Percentiles rank a stretch among this genome's conserved stretches.
These are phyloP conservation scores for Chamaenerion angustifolium DNA, from an alignment of 345 rosid genomes.

Conservation along the genomic window DNA sequence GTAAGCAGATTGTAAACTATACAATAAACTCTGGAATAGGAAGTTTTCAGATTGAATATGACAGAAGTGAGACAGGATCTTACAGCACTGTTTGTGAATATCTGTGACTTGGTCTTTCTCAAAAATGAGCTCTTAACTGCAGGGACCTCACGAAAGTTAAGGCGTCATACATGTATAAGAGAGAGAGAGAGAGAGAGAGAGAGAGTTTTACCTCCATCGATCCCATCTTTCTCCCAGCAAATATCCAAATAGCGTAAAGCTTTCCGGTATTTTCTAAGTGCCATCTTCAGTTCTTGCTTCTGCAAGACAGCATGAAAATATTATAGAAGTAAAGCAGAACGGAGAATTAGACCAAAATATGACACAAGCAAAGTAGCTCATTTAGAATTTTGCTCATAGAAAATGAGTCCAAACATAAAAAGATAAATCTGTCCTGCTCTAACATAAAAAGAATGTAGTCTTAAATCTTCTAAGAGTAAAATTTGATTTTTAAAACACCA, in stretches of 20 bases:
- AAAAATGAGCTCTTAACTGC: slow-evolving; percentile 58
- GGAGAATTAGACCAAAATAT: too few relatives aligned
- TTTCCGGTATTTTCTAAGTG: slow-evolving; percentile 81
- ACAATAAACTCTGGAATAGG: background rate
- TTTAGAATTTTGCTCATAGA: too few relatives aligned
- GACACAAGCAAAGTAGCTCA: too few relatives aligned
- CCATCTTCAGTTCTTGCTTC: slow-evolving; percentile 96
- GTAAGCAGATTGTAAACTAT: background rate
- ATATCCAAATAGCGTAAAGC: slow-evolving; percentile 72
- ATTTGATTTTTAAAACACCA: too few relatives aligned
- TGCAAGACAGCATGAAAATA: slow-evolving; percentile 5
- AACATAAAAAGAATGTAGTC: too few relatives aligned
- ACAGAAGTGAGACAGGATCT: slow-evolving; percentile 16
- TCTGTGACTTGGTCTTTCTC: slow-evolving; percentile 80
- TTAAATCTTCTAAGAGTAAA: too few relatives aligned
- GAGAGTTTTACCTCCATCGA: slow-evolving; percentile 54
- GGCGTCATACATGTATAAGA: background rate
- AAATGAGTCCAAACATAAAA: too few relatives aligned
- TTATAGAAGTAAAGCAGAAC: background rate
- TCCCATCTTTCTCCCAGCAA: slow-evolving; percentile 97
- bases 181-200: slow-evolving; percentile 2
- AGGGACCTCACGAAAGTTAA: background rate
- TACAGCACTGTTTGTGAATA: slow-evolving; percentile 89
- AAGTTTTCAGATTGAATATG: too few relatives aligned
- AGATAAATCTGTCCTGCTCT: too few relatives aligned